Conservation (phyloP, 176 grass and related monocot species). For the Alopecurus myosuroides region DNA sequence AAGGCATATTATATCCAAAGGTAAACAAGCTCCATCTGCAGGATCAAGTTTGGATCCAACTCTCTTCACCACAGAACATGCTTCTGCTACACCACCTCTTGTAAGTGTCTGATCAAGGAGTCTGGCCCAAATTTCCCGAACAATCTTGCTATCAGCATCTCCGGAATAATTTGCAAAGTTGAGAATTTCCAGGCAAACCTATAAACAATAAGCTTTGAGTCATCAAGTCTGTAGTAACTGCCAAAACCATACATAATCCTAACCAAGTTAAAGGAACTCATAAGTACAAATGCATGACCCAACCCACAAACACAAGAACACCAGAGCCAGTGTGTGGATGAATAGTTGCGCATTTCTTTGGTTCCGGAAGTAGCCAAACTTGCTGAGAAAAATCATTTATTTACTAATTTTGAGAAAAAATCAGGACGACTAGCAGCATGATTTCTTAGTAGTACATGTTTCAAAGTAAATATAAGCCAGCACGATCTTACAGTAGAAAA, state of each 20-base stretch:
- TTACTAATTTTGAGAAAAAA: background rate
- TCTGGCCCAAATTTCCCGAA: conserved; percentile 83
- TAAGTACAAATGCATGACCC: background rate
- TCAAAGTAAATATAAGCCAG: background rate
- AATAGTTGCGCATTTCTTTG: background rate
- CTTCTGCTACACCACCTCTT: conserved; percentile 80
- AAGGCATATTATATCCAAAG: conserved; percentile 83
- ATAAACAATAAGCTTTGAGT: conserved; percentile 24
- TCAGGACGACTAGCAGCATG: background rate
- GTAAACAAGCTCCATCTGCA: conserved; percentile 77
- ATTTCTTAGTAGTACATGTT: background rate
- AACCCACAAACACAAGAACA: background rate
- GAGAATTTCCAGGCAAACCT: conserved; percentile 97
- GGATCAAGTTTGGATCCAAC: conserved; percentile 88
- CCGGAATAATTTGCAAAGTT: conserved; percentile 97
- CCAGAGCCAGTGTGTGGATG: background rate
- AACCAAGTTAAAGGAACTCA: background rate
- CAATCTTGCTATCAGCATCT: conserved; percentile 74
- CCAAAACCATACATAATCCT: background rate
- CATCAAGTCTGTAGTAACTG: background rate
- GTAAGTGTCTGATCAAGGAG: conserved; percentile 84
- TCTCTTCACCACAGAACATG: conserved; percentile 88
- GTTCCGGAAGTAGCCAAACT: background rate
- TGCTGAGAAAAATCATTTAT: background rate
- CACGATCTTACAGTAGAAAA: background rate